Evolutionary conservation across 2,329 filamentous ascomycete genomes (phyloP).

Genomic region (Xylaria sp.): DNA sequence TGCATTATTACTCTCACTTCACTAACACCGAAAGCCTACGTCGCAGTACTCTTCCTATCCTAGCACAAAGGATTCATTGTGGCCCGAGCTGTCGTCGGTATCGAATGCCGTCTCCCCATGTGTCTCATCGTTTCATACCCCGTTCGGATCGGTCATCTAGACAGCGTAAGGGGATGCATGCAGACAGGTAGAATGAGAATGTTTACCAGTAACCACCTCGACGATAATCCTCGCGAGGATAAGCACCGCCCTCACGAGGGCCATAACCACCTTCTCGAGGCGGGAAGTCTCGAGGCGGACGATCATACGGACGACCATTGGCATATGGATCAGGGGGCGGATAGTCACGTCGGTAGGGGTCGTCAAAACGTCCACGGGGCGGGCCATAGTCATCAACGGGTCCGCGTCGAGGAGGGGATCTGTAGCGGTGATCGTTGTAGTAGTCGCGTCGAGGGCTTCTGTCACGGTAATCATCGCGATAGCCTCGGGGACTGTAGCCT

Average conservation of each 20-base stretch:
- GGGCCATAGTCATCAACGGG: slow-evolving; percentile 70
- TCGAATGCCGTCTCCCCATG: slow-evolving; percentile 8
- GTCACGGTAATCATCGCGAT: slow-evolving; percentile 75
- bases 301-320: slow-evolving; percentile 54
- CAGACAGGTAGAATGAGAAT: slow-evolving; percentile 25
- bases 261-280: slow-evolving; percentile 48
- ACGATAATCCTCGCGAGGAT: slow-evolving; percentile 33
- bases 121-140: slow-evolving; percentile 13
- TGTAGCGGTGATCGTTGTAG: slow-evolving; percentile 78
- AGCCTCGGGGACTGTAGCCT: slow-evolving; percentile 73
- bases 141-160: slow-evolving; percentile 26
- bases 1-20: background rate
- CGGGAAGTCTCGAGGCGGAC: slow-evolving; percentile 47
- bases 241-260: slow-evolving; percentile 30
- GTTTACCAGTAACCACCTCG: slow-evolving; percentile 35
- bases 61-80: slow-evolving; percentile 7
- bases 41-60: slow-evolving; percentile 6
- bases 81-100: slow-evolving; percentile 2
- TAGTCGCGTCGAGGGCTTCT: slow-evolving; percentile 82
- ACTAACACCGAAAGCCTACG: slow-evolving; percentile 8
- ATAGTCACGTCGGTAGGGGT: slow-evolving; percentile 68
- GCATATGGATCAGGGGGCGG: slow-evolving; percentile 58
- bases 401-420: slow-evolving; percentile 70
- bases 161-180: slow-evolving; percentile 32
- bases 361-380: slow-evolving; percentile 65